Evolutionary conservation across 2,329 filamentous ascomycete genomes (phyloP), one percentile per base, ranked within the genome.

Genomic region (Xylaria sp.): DNA sequence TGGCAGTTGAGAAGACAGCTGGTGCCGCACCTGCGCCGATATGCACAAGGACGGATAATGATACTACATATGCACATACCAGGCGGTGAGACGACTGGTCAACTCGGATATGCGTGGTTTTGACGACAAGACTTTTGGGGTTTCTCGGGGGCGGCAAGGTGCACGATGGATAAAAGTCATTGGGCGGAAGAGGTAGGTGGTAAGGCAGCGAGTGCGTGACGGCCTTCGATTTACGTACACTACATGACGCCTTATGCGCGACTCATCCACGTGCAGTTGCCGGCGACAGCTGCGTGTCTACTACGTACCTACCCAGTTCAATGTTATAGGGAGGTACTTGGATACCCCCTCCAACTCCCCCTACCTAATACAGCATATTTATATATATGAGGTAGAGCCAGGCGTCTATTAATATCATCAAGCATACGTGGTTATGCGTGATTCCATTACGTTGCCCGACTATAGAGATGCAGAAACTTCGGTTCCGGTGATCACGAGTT

Each of bases 61-160:
- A 54, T 53, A 28, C 23, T 44, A 58, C 57, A 38, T 40, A n/a
- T 33, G 31, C 33, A n/a, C 42, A 17, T 36, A 17, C 48, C 28
- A 36, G 49, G 49, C 49, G 49, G 49, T 54, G 49, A 54, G 49
- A 33, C 46, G 13, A 48, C 46, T 48, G n/a, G 9, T 46, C 20
- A n/a, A 20, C 40, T 23, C 42, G 36, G 49, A 15, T n/a, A 38
- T 42, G 42, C n/a, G 26, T 53, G 40, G 20, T 13, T 40, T 65
- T 31, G 23, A 46, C n/a, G n/a, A 38, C n/a, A 36, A 36, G 20
- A 42, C 54, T n/a, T 28, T 10, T 13, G 33, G 40, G n/a, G 44
- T 44, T 53, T 58, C n/a, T 42, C 20, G 23, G 15, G 51, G 58
- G 38, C 66, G 59, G 49, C 66, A 51, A 68, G 63, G 58, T 59